Evolutionary conservation across 1,284 basidiomycete genomes (phyloP).

Genomic region (Ustilago sp.): DNA sequence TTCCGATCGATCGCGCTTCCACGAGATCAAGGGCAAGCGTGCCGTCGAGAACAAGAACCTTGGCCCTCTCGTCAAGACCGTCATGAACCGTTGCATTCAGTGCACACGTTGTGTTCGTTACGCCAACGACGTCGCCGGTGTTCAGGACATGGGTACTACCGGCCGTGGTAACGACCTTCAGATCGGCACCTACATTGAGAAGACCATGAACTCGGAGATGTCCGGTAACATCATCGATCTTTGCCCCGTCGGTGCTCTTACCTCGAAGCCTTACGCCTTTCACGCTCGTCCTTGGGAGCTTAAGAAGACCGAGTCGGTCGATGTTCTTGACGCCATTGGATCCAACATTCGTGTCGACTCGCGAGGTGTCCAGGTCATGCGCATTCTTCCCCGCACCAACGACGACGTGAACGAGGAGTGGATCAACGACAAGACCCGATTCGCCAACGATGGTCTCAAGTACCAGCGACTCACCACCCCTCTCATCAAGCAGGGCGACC

Average conservation of each 20-base stretch:
- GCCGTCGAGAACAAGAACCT: slow-evolving; percentile 99
- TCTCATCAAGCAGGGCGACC: slow-evolving; percentile 88
- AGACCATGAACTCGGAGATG: slow-evolving; percentile 96
- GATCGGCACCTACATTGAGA: slow-evolving; percentile 98
- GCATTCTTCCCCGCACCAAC: slow-evolving; percentile 93
- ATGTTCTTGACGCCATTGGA: slow-evolving; percentile 97
- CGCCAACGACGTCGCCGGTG: slow-evolving; percentile 98
- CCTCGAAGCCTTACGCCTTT: slow-evolving; percentile 98
- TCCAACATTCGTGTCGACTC: slow-evolving; percentile 98
- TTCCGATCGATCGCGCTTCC: slow-evolving; percentile 95
- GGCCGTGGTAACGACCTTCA: slow-evolving; percentile 98
- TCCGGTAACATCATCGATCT: slow-evolving; percentile 98
- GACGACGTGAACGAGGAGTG: slow-evolving; percentile 99
- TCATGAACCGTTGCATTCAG: slow-evolving; percentile 99
- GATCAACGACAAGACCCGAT: slow-evolving; percentile 99
- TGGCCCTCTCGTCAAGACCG: slow-evolving; percentile 97
- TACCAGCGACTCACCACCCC: slow-evolving; percentile 96
- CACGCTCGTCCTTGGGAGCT: slow-evolving; percentile 98
- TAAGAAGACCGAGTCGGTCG: slow-evolving; percentile 96
- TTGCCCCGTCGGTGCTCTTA: slow-evolving; percentile 94
- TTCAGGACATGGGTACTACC: slow-evolving; percentile 95
- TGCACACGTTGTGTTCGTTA: slow-evolving; percentile 99
- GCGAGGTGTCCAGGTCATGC: slow-evolving; percentile 95
- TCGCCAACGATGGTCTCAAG: slow-evolving; percentile 92
- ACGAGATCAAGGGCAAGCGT: slow-evolving; percentile 97